Evolutionary conservation across 2,329 filamentous ascomycete species (phyloP), one percentile per base, ranked within the genome.

Genomic region (Fusarium setosum): DNA sequence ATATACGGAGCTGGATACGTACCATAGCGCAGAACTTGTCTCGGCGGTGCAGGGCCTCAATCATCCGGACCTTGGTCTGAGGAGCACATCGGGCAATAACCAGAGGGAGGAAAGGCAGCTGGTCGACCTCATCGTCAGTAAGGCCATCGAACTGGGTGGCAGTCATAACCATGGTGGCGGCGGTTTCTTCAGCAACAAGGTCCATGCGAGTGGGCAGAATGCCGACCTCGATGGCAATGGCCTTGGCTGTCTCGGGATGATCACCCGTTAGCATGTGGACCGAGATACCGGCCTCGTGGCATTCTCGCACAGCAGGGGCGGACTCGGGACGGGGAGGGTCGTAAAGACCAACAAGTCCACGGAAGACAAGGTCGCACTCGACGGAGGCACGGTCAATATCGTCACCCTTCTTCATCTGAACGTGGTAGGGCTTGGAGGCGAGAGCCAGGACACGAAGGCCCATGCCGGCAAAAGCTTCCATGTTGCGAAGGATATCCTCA

Each of bases 31-130:
- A 88, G 75, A 90, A 92, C 45, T 81, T 83, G 45, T 84, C 83
- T 23, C 90, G 85, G 24, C 90, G 83, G 74, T 92, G 90, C 12
- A 92, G 83, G 15, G 90, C 89, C 64, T 91, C 88, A 63, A 92
- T 91, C 90, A 92, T 92, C 55, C 90, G 84, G 17, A 91, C 89
- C 75, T 92, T 92, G 12, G 90, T 92, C 51, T 86, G 84, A 1
- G 90, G 90, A 4, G 89, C 87, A 69, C 90, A 92, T 23, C 90
- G 84, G 32, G 90, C 89, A 61, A 92, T 88, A 5, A 92, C 90
- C 3, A 92, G 80, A 4, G 90, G 90, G 1, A 92, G 77, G 4
- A 89, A 84, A 1, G 88, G 88, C 9, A 92, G 81, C 11, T 80
- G 70, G 64, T 92, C 90, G 31, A 92, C 86, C 67, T 92, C 82